A percentile compares a stretch with the other conserved stretches of the same genome.
Conservation (phyloP, 73 alveolate genomes). For the Uronychia setigera region DNA sequence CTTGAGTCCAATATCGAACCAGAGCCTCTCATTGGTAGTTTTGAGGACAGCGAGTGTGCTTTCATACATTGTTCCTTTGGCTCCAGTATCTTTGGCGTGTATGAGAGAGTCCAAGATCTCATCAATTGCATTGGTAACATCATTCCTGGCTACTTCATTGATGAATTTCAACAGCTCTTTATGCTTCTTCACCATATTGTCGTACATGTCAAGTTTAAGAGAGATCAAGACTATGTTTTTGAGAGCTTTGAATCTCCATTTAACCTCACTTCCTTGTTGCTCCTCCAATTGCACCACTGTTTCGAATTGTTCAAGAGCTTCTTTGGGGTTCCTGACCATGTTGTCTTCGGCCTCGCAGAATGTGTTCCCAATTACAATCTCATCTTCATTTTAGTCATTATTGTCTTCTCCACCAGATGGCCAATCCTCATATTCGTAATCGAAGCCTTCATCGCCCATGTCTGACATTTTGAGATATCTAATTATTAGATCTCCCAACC, state of each 20-base stretch:
- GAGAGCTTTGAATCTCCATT: conserved; percentile 76
- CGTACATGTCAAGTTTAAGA: conserved; percentile 56
- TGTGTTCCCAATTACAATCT: conserved; percentile 68
- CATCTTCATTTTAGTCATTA: conserved; percentile 57
- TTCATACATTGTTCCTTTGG: conserved; percentile 64
- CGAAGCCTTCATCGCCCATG: conserved; percentile 5
- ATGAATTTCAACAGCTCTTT: conserved; percentile 56
- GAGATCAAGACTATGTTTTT: conserved; percentile 74
- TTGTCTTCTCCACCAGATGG: conserved; percentile 34
- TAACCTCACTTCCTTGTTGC: conserved; percentile 64
- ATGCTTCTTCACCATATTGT: conserved; percentile 61
- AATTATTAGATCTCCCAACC: no score
- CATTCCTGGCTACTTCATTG: conserved; percentile 84
- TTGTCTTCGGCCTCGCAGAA: conserved; percentile 85
- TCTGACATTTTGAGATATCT: no score
- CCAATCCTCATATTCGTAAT: conserved; percentile 10
- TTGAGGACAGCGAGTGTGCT: conserved; percentile 74
- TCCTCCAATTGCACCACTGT: conserved; percentile 70
- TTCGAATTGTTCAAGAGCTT: conserved; percentile 49
- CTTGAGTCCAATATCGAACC: conserved; percentile 78
- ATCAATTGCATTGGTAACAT: conserved; percentile 78
- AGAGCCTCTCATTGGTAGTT: conserved; percentile 63
- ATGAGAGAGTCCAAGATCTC: conserved; percentile 58
- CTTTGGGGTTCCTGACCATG: conserved; percentile 66
- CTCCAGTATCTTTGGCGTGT: conserved; percentile 11